phyloP scores from a whole-genome alignment of 352 stramenopile species.

The Globisporangium viniferum region DNA sequence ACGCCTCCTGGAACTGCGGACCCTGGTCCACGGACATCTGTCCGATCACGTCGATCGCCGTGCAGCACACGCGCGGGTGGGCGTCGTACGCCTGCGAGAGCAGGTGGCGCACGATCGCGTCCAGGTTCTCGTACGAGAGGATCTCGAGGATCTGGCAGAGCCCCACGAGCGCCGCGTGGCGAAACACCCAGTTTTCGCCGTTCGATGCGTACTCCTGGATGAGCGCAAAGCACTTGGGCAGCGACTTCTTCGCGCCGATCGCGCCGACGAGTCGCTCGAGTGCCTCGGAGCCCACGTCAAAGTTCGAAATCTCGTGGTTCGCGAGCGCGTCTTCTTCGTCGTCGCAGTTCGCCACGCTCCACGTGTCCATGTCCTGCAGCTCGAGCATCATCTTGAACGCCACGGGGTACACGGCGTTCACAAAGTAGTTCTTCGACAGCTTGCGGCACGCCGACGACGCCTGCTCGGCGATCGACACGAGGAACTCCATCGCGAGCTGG shows the following conservation, averaged over 20 bases:
- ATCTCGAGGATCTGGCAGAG: constrained; percentile 83
- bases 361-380: constrained; percentile 66
- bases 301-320: constrained; percentile 80
- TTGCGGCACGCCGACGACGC: constrained; percentile 53
- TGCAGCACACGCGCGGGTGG: constrained; percentile 79
- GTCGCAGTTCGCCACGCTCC: constrained; percentile 64
- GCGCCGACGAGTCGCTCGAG: constrained; percentile 67
- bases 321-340: constrained; percentile 57
- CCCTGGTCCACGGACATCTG: constrained; percentile 78
- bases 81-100: constrained; percentile 62
- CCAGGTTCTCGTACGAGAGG: constrained; percentile 56
- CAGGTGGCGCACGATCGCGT: constrained; percentile 68
- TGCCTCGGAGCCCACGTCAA: constrained; percentile 82
- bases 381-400: constrained; percentile 87
- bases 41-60: constrained; percentile 79
- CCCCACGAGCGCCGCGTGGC: constrained; percentile 72
- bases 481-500: constrained; percentile 82
- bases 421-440: constrained; percentile 77
- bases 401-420: constrained; percentile 66
- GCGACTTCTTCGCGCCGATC: constrained; percentile 64
- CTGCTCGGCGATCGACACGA: constrained; percentile 78
- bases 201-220: constrained; percentile 73
- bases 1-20: constrained; percentile 74
- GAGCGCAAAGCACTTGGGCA: constrained; percentile 71
- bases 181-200: constrained; percentile 65